A percentile compares a stretch with the other conserved stretches of the same genome.
Conservation (phyloP, 257 asterid genomes). For the Verbascum thapsus region DNA sequence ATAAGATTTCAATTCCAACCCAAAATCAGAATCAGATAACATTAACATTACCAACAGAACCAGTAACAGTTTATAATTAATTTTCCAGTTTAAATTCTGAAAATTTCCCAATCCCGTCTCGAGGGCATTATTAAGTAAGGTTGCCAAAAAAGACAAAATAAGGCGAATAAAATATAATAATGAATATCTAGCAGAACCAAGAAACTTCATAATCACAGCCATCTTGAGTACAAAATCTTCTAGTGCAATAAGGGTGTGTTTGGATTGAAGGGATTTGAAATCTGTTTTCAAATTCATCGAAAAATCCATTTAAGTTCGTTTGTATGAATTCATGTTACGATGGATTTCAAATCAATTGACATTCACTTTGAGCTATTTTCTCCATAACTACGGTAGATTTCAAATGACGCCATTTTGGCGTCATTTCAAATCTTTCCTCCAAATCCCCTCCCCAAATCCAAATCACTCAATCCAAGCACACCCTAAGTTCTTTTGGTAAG, state of each 20-base stretch:
- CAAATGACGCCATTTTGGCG: no score
- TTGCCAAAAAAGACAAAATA: background rate
- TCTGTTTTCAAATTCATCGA: no score
- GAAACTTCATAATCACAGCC: background rate
- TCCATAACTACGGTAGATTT: no score
- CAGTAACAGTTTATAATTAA: background rate
- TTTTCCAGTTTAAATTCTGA: background rate
- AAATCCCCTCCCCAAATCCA: no score
- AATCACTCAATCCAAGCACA: no score
- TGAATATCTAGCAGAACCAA: background rate
- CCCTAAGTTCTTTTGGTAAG: no score
- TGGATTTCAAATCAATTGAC: no score
- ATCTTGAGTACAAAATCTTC: background rate
- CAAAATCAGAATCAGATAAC: background rate
- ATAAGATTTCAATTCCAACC: background rate
- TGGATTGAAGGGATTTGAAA: no score
- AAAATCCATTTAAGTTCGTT: no score
- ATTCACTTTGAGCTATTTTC: no score
- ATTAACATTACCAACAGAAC: background rate
- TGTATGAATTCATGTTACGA: no score
- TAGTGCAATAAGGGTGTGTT: background rate
- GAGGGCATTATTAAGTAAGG: background rate
- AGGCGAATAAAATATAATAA: background rate
- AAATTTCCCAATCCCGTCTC: background rate
- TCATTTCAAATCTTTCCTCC: no score